Percentiles rank a stretch among this genome's conserved stretches.
These are phyloP conservation scores for Penium margaritaceum DNA, from an alignment of 139 green algal species.

Conservation along the genomic window DNA sequence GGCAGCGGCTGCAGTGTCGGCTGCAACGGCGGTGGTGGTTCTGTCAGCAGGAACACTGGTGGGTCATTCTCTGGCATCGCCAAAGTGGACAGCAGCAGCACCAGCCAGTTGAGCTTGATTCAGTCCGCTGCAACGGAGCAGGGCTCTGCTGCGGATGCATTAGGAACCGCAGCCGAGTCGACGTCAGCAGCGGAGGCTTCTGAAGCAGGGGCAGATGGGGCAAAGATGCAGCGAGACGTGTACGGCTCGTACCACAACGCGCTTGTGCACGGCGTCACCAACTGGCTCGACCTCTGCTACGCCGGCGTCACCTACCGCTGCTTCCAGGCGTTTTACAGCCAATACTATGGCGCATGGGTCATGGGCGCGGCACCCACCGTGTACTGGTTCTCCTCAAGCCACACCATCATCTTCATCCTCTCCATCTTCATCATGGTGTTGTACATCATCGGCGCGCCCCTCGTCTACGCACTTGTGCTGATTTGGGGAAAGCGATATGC, in stretches of 20 bases:
- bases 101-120: too few species aligned
- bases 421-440: background rate
- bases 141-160: background rate
- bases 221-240: background rate
- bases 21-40: too few species aligned
- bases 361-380: background rate
- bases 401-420: background rate
- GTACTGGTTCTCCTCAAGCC: background rate
- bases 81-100: background rate
- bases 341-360: background rate
- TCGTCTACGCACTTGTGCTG: conserved; percentile 7
- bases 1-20: too few species aligned
- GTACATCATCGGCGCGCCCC: background rate
- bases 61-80: too few species aligned
- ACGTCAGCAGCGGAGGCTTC: too few species aligned
- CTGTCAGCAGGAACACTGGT: too few species aligned
- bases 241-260: background rate
- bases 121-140: too few species aligned
- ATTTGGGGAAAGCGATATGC: background rate
- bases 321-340: conserved; percentile 5
- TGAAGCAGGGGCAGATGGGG: background rate
- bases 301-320: background rate
- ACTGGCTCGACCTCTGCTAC: conserved; percentile 10
- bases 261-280: background rate
- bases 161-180: too few species aligned